Conservation (phyloP, 306 rosid genomes). For the Prunus campanulata region DNA sequence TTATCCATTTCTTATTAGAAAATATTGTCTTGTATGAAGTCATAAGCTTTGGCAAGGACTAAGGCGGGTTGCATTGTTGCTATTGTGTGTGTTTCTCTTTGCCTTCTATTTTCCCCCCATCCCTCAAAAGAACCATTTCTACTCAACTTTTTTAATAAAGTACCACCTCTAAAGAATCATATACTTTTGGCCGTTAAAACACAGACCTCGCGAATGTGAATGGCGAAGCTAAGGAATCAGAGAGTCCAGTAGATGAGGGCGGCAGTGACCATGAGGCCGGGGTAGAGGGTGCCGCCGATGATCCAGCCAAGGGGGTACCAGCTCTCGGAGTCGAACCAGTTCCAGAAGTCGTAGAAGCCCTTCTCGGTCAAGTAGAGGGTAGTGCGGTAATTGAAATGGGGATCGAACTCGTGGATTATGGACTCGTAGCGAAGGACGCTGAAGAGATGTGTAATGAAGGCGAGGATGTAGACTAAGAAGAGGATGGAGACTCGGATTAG, state of each 20-base stretch:
- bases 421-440: conserved; percentile 95
- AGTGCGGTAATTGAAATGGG: conserved; percentile 95
- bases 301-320: conserved; percentile 95
- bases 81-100: neutral
- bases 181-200: conserved; percentile 51
- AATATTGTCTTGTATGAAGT: neutral
- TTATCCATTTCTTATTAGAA: neutral
- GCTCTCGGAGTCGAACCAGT: conserved; percentile 95
- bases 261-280: conserved; percentile 96
- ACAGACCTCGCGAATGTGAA: conserved; percentile 96
- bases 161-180: neutral
- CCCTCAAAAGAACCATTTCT: neutral
- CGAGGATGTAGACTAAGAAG: conserved; percentile 67
- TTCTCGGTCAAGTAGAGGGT: conserved; percentile 71
- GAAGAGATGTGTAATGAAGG: conserved; percentile 39
- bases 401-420: conserved; percentile 97
- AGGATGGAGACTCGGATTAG: conserved; percentile 79
- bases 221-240: conserved; percentile 60
- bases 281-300: conserved; percentile 91
- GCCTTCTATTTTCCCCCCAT: neutral
- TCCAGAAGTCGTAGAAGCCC: conserved; percentile 96
- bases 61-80: neutral
- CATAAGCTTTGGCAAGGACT: neutral
- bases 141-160: neutral
- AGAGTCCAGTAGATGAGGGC: conserved; percentile 67